Conservation (phyloP, 1,139 yeast species). For the Saccharomyces hybrid region DNA sequence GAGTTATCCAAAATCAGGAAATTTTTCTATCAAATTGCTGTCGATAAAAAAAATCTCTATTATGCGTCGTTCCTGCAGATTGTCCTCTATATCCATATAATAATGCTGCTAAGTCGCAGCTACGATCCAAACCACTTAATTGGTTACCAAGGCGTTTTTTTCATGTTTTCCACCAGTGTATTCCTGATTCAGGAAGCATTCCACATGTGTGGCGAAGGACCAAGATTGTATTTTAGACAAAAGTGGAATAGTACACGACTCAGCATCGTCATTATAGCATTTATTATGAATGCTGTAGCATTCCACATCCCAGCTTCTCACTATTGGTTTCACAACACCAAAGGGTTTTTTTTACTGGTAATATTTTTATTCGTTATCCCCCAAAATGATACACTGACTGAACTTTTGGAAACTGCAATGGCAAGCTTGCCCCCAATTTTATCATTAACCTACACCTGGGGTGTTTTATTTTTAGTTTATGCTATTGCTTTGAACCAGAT, state of each 20-base stretch:
- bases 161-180: conserved; percentile 41
- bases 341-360: conserved; percentile 56
- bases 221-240: conserved; percentile 41
- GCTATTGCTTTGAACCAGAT: conserved; percentile 91
- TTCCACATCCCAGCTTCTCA: conserved; percentile 19
- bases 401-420: conserved; percentile 70
- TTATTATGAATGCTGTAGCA: conserved; percentile 28
- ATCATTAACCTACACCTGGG: conserved; percentile 78
- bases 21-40: conserved; percentile 46
- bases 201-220: conserved; percentile 53
- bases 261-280: conserved; percentile 43
- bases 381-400: conserved; percentile 64
- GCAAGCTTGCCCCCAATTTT: conserved; percentile 70
- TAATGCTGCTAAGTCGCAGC: conserved; percentile 54
- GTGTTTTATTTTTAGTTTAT: conserved; percentile 68
- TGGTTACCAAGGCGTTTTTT: conserved; percentile 38
- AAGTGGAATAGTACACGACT: conserved; percentile 61
- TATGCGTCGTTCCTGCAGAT: conserved; percentile 34
- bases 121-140: conserved; percentile 36
- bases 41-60: conserved; percentile 38
- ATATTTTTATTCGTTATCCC: conserved; percentile 68
- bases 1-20: conserved; percentile 35
- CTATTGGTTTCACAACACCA: conserved; percentile 36
- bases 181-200: conserved; percentile 41
- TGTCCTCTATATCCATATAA: conserved; percentile 49